Conservation (phyloP, 208 protist genomes). For the Leishmania lainsoni region DNA sequence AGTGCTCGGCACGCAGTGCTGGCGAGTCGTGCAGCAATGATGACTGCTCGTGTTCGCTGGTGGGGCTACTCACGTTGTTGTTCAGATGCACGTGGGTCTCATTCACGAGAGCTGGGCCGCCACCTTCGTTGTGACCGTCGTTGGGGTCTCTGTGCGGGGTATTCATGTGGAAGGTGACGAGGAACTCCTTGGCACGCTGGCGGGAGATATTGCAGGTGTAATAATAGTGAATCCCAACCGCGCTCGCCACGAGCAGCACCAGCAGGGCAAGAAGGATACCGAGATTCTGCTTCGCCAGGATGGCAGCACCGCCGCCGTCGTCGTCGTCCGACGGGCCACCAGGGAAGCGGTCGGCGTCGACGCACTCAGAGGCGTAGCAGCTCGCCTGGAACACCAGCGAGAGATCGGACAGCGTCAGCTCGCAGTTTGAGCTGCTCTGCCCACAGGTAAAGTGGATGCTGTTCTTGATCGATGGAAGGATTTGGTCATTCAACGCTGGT, state of each 20-base stretch:
- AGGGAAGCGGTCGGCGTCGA: constrained; percentile 59
- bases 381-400: constrained; percentile 65
- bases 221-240: constrained; percentile 40
- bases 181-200: constrained; percentile 53
- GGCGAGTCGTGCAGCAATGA: constrained; percentile 4
- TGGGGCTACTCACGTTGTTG: not conserved
- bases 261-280: constrained; percentile 33
- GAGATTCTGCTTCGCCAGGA: constrained; percentile 25
- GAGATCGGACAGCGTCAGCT: constrained; percentile 64
- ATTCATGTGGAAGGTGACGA: constrained; percentile 57
- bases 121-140: not conserved
- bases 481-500: constrained; percentile 36
- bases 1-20: constrained; percentile 15
- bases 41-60: not conserved
- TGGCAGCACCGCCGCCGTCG: constrained; percentile 3
- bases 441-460: constrained; percentile 56
- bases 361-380: constrained; percentile 77
- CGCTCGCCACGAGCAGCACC: constrained; percentile 34
- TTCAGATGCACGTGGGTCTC: not conserved
- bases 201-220: constrained; percentile 34
- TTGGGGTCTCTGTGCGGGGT: constrained; percentile 11
- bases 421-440: constrained; percentile 34
- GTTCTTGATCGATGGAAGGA: constrained; percentile 70
- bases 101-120: not conserved
- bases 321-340: constrained; percentile 19